Evolutionary conservation across 192 early-diverging fungal genomes (phyloP), one percentile per base, ranked within the genome.

Genomic region (Obelidium mucronatum): DNA sequence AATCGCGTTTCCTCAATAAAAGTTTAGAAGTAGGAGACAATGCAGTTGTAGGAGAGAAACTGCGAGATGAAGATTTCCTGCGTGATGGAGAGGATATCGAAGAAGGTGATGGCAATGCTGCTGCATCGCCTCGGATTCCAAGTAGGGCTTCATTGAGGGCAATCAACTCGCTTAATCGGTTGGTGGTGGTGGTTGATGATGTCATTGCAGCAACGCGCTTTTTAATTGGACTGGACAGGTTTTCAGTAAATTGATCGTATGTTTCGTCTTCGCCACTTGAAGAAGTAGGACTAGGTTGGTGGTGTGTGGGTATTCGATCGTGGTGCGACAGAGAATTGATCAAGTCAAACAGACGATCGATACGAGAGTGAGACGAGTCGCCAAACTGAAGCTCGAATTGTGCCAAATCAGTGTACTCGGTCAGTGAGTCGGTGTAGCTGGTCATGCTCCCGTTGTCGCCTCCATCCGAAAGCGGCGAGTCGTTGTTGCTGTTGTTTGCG

Each of bases 381-480:
- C n/a, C n/a, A n/a, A n/a, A n/a, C n/a, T n/a, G n/a, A n/a, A n/a
- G 11, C 44, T 62, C 59, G 40, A 75, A 65, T 54, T 75, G 48
- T 4, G 62, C 65, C 6, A 66, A 53, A 35, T 68, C 63, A 48
- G 44, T 15, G 35, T 36, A 30, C 8, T 30, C 63, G 0, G 63
- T 65, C 15, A 40, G 31, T 2, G 34, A 39, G 35, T 65, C 63
- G 19, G 11, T 22, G 37, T 65, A 22, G 26, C 63, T 65, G 1
- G 34, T 37, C 4, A 33, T 39, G 26, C 63, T 39, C 37, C 8
- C 8, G 63, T 17, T 34, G 24, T 34, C n/a, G 26, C 15, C 2
- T 19, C 35, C 67, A 26, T 44, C 15, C 17, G 17, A 19, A 33
- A 40, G 24, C 1, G 51, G 2, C 40, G 67, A 22, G n/a, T 53